Conservation (phyloP, 1,284 basidiomycete genomes). For the Tetrapyrgos nigripes region DNA sequence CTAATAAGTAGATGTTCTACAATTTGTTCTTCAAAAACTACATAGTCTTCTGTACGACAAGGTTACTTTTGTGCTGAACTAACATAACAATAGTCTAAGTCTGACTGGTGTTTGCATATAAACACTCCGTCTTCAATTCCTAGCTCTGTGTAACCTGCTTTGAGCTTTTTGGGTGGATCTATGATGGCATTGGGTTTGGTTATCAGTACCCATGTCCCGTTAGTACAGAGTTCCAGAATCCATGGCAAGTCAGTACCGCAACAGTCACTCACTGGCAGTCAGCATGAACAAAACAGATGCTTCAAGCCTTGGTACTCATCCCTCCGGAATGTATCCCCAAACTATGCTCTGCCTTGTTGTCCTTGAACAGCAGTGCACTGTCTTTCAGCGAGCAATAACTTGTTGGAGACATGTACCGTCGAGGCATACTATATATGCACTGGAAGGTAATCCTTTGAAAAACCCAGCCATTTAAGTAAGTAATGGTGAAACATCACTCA, state of each 20-base stretch:
- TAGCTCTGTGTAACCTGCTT: conserved; percentile 43
- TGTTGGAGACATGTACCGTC: conserved; percentile 50
- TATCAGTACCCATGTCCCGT: conserved; percentile 45
- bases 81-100: too few relatives aligned
- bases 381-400: conserved; percentile 56
- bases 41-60: too few relatives aligned
- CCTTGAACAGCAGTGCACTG: conserved; percentile 58
- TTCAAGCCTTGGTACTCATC: conserved; percentile 32
- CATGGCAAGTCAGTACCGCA: too few relatives aligned
- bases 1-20: too few relatives aligned
- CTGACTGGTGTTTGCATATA: too few relatives aligned
- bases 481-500: conserved; percentile 15
- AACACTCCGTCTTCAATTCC: too few relatives aligned
- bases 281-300: neutral
- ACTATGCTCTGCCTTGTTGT: conserved; percentile 51
- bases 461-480: conserved; percentile 5
- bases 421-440: conserved; percentile 59
- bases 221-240: too few relatives aligned
- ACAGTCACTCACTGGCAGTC: too few relatives aligned
- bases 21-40: too few relatives aligned
- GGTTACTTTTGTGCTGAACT: too few relatives aligned
- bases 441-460: too few relatives aligned
- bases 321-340: conserved; percentile 67
- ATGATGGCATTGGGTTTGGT: conserved; percentile 52
- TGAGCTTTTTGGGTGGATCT: conserved; percentile 54